Evolutionary conservation across 2,329 filamentous ascomycete genomes (phyloP).

Genomic region (Seiridium cupressi): DNA sequence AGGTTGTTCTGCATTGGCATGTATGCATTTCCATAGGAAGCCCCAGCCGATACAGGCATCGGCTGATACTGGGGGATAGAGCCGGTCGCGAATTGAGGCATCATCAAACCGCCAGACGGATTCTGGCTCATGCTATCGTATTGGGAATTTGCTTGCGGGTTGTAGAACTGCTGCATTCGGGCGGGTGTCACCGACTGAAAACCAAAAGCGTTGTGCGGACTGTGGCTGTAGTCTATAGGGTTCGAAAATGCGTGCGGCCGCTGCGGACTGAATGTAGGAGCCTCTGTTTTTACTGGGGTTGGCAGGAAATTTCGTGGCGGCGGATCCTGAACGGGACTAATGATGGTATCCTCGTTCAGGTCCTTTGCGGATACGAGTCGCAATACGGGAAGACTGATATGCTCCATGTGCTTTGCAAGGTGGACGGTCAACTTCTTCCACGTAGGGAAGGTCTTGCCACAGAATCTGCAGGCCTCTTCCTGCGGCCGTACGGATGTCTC

Average conservation of each 20-base stretch:
- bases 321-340: constrained; percentile 64
- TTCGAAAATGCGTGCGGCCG: constrained; percentile 14
- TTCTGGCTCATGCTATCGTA: constrained; percentile 11
- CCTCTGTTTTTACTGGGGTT: constrained; percentile 30
- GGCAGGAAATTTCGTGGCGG: constrained; percentile 37
- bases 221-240: constrained; percentile 18
- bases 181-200: constrained; percentile 12
- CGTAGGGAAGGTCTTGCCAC: constrained; percentile 72
- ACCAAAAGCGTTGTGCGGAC: constrained; percentile 10
- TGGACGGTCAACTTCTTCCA: constrained; percentile 97
- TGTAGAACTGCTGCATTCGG: constrained; percentile 16
- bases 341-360: constrained; percentile 60
- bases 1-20: constrained; percentile 28
- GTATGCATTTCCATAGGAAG: constrained; percentile 26
- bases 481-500: constrained; percentile 65
- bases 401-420: constrained; percentile 90
- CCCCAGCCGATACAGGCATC: constrained; percentile 28
- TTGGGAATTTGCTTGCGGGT: not conserved
- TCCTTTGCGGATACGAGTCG: constrained; percentile 52
- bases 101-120: constrained; percentile 18
- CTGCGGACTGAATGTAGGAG: constrained; percentile 17
- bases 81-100: constrained; percentile 14
- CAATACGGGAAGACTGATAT: constrained; percentile 80
- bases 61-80: constrained; percentile 25
- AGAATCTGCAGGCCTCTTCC: constrained; percentile 85